These are phyloP conservation scores for Gynostemma pentaphyllum DNA, from an alignment of 306 rosid species.

Conservation along the genomic window DNA sequence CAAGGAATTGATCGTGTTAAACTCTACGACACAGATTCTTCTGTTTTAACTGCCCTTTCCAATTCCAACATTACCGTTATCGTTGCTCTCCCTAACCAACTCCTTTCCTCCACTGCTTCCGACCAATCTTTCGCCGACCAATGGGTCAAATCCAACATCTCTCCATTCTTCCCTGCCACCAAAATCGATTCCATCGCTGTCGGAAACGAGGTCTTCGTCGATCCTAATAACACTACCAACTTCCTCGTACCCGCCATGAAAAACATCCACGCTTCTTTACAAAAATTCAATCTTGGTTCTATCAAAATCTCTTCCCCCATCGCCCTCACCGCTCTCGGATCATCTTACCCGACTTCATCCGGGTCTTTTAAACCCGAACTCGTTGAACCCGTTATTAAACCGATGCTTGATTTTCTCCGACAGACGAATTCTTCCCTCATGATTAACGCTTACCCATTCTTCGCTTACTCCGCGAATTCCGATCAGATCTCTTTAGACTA, in stretches of 20 bases:
- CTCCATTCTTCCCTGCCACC: constrained; percentile 43
- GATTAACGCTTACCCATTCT: constrained; percentile 71
- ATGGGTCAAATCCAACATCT: constrained; percentile 58
- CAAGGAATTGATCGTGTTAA: constrained; percentile 51
- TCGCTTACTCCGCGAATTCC: constrained; percentile 46
- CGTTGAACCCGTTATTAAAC: constrained; percentile 54
- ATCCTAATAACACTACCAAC: constrained; percentile 45
- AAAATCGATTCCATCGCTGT: constrained; percentile 64
- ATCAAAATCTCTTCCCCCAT: constrained; percentile 67
- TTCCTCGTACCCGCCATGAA: constrained; percentile 74
- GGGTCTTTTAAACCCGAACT: constrained; percentile 63
- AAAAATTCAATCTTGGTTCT: constrained; percentile 23
- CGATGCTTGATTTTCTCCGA: constrained; percentile 46
- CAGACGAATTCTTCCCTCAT: constrained; percentile 50
- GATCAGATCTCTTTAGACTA: constrained; percentile 42
- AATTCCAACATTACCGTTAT: constrained; percentile 30
- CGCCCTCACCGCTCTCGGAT: constrained; percentile 45
- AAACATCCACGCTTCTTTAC: constrained; percentile 36
- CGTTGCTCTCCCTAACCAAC: constrained; percentile 45
- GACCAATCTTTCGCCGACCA: constrained; percentile 57
- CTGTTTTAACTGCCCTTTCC: constrained; percentile 44
- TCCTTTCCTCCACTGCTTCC: constrained; percentile 47
- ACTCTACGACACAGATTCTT: constrained; percentile 63
- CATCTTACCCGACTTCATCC: constrained; percentile 62
- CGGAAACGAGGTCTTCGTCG: constrained; percentile 78